Base-by-base conservation (phyloP, 306 rosid species). In the Fragaria vesca region DNA sequence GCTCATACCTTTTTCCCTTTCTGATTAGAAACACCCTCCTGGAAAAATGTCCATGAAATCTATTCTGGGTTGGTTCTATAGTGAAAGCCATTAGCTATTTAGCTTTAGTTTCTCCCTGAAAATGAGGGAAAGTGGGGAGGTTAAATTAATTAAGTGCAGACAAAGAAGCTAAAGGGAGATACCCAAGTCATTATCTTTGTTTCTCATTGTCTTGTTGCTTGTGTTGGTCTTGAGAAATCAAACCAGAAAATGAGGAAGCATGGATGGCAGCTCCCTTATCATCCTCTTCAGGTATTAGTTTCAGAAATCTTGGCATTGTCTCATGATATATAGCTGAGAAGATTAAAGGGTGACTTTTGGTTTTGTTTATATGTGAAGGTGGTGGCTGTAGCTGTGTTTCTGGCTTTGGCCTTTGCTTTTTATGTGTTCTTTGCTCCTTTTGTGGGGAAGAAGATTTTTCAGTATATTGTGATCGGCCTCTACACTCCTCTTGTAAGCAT, bases 341-440 rank as follows among this genome's bases (percentile, higher is more conserved):
- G 62, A 62, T 52, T 69, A 71, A 55, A 20, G 75, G 76, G 51
- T 69, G 66, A 71, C 69, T 1, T 24, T 72, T 61, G 34, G 12
- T 24, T 66, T 68, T 78, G 5, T 47, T 21, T 70, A n/a, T 82
- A 20, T 55, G 21, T 73, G 76, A 74, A 94, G 98, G 97, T 94
- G 83, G 98, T 94, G 85, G 98, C 98, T 57, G 92, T 94, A 87
- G 97, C 98, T 78, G 97, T 94, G 15, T 94, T 94, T 86, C 72
- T 92, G 85, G 97, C 98, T 26, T 84, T 92, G 91, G 98, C 97
- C 57, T 94, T 94, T 82, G 98, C 98, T 63, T 94, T 89, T 87
- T 94, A 92, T 82, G 98, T 94, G 81, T 94, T 94, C 91, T 92
- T 94, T 81, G 97, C 95, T 74, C 98, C 98, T 66, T 94, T 95